Conservation (phyloP, 371 early-diverging fungal genomes). For the Mucor sp. region DNA sequence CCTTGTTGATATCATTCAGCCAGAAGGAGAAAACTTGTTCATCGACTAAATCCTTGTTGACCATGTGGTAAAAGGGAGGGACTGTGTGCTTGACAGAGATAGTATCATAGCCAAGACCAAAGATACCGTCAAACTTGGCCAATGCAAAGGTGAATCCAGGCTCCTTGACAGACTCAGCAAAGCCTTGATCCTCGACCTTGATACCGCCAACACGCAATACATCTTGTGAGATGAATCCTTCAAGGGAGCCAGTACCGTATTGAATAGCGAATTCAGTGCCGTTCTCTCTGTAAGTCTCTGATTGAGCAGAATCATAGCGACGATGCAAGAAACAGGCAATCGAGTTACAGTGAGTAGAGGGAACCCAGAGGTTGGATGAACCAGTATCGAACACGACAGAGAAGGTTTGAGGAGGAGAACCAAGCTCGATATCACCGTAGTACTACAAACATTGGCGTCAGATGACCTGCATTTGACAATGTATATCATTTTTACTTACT, state of each 20-base stretch:
- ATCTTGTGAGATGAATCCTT: slow-evolving; percentile 90
- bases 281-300: slow-evolving; percentile 73
- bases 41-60: slow-evolving; percentile 73
- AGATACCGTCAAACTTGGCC: slow-evolving; percentile 93
- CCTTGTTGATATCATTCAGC: slow-evolving; percentile 60
- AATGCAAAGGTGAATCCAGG: slow-evolving; percentile 88
- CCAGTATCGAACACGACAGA: slow-evolving; percentile 97
- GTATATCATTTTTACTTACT: slow-evolving; percentile 36
- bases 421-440: slow-evolving; percentile 84
- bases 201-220: slow-evolving; percentile 75
- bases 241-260: slow-evolving; percentile 91
- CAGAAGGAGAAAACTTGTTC: slow-evolving; percentile 86
- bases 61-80: slow-evolving; percentile 93
- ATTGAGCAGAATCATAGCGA: slow-evolving; percentile 77
- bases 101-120: slow-evolving; percentile 89
- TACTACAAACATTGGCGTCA: slow-evolving; percentile 49
- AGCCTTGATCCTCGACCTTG: slow-evolving; percentile 65
- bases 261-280: slow-evolving; percentile 91
- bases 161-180: slow-evolving; percentile 92
- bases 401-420: slow-evolving; percentile 91
- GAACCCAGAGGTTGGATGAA: slow-evolving; percentile 96
- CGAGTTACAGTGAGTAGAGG: slow-evolving; percentile 89
- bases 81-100: slow-evolving; percentile 85
- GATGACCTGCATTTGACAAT: neutral
- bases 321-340: slow-evolving; percentile 92